These are phyloP conservation scores for Rosa persica DNA, from an alignment of 306 rosid genomes.

Conservation along the genomic window DNA sequence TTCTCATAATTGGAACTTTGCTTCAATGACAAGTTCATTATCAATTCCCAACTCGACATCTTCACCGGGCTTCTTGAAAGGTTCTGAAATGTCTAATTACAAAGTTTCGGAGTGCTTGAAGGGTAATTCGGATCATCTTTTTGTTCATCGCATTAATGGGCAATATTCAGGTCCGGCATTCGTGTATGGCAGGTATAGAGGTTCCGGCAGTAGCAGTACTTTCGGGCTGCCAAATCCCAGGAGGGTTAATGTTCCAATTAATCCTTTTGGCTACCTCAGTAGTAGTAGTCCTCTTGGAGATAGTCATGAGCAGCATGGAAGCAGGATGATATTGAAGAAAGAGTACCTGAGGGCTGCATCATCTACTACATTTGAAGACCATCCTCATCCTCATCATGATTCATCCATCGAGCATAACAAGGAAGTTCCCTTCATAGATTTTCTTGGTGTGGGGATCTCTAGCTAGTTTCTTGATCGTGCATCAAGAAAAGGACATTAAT, in stretches of 20 bases:
- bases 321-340: background rate
- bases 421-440: constrained; percentile 77
- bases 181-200: constrained; percentile 11
- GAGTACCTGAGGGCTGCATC: background rate
- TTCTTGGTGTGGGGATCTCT: constrained; percentile 83
- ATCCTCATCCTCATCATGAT: constrained; percentile 31
- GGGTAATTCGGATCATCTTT: constrained; percentile 31
- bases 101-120: constrained; percentile 37
- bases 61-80: constrained; percentile 14
- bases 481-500: constrained; percentile 20
- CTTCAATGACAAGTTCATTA: constrained; percentile 26
- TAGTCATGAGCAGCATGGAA: constrained; percentile 4
- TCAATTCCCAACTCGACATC: constrained; percentile 9
- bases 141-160: constrained; percentile 9
- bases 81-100: constrained; percentile 31
- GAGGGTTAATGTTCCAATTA: constrained; percentile 42
- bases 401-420: constrained; percentile 31
- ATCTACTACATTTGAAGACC: constrained; percentile 30
- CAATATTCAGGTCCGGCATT: constrained; percentile 30
- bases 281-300: constrained; percentile 14
- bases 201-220: constrained; percentile 12
- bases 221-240: constrained; percentile 40
- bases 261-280: constrained; percentile 35
- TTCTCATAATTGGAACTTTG: constrained; percentile 64
- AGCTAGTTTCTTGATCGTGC: constrained; percentile 33